These are phyloP conservation scores for Heteromeles arbutifolia DNA, from an alignment of 306 rosid genomes.

Conservation along the genomic window DNA sequence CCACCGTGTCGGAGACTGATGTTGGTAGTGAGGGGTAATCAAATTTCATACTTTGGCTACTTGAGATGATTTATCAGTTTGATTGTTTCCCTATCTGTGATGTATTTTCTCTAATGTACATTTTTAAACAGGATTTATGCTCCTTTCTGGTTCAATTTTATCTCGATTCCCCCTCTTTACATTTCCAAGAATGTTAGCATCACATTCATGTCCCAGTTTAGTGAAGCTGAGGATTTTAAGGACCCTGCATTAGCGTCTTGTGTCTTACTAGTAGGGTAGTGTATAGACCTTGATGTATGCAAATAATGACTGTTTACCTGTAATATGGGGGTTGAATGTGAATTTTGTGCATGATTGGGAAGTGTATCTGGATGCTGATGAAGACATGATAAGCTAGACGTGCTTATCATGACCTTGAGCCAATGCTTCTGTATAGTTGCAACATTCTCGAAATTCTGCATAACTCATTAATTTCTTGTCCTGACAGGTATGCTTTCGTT, in stretches of 20 bases:
- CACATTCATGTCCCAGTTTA: background rate
- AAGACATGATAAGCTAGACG: background rate
- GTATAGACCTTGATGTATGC: background rate
- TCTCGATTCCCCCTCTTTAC: background rate
- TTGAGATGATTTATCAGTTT: background rate
- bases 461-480: slow-evolving; percentile 15
- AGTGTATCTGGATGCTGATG: background rate
- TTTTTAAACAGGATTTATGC: background rate
- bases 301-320: background rate
- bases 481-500: slow-evolving; percentile 71
- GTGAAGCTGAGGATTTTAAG: background rate
- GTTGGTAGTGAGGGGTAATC: background rate
- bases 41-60: background rate
- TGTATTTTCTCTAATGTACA: background rate
- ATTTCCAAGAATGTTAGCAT: background rate
- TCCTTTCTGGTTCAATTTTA: background rate
- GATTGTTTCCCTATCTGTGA: background rate
- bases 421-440: background rate
- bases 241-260: background rate
- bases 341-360: background rate
- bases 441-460: background rate
- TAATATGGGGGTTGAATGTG: background rate
- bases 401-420: background rate
- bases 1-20: background rate
- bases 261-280: background rate